Percentiles rank a stretch among this genome's conserved stretches.
Evolutionary conservation across 371 early-diverging fungal species (phyloP).

Genomic region (Actinomortierella wolfii): DNA sequence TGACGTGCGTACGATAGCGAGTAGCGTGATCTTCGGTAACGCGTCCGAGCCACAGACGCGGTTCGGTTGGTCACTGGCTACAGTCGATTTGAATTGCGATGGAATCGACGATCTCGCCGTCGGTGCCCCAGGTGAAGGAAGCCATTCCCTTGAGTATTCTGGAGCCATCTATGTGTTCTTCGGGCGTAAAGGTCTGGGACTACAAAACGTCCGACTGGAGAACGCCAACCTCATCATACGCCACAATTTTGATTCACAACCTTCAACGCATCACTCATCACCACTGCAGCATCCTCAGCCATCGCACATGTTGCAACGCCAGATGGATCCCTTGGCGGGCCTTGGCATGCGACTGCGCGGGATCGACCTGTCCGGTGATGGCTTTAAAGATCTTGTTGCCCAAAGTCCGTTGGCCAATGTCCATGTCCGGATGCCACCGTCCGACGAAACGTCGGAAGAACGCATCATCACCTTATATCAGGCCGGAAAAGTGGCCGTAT

Average conservation of each 20-base stretch:
- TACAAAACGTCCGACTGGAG: conserved; percentile 49
- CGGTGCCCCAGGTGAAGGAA: conserved; percentile 65
- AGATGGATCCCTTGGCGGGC: conserved; percentile 39
- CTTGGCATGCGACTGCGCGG: conserved; percentile 62
- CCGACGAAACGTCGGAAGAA: too few species aligned
- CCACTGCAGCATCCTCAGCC: conserved; percentile 9
- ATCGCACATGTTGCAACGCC: too few species aligned
- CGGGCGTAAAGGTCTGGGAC: conserved; percentile 58
- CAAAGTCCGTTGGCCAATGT: conserved; percentile 65
- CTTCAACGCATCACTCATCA: conserved; percentile 10
- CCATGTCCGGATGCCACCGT: conserved; percentile 4
- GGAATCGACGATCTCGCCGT: conserved; percentile 88
- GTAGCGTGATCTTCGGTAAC: conserved; percentile 27
- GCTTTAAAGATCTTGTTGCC: conserved; percentile 66
- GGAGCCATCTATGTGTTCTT: conserved; percentile 75
- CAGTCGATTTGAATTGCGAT: conserved; percentile 82
- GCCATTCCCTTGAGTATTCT: conserved; percentile 33
- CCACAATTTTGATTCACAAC: conserved; percentile 13
- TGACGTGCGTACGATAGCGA: conserved; percentile 48
- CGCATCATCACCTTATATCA: conserved; percentile 3
- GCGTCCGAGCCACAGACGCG: conserved; percentile 50
- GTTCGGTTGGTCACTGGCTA: conserved; percentile 79
- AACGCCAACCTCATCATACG: conserved; percentile 42
- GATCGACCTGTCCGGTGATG: conserved; percentile 72
- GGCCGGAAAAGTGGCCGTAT: conserved; percentile 28